Evolutionary conservation across 805 yeast species (phyloP).

Genomic region (Ogataea degrootiae): DNA sequence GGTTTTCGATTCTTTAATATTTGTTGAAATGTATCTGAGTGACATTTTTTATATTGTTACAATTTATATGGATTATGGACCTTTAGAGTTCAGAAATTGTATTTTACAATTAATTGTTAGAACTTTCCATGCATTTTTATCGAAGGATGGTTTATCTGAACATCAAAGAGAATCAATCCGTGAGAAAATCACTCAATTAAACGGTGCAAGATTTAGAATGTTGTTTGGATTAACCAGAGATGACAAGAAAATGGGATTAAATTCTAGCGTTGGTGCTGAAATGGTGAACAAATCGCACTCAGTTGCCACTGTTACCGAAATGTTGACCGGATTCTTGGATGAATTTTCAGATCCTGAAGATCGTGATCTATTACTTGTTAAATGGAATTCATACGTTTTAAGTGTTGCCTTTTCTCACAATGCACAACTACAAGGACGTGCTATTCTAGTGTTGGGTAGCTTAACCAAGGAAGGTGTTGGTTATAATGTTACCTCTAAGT

Average conservation of each 20-base stretch:
- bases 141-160: slow-evolving; percentile 47
- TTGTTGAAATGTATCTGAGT: slow-evolving; percentile 61
- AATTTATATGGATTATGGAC: slow-evolving; percentile 49
- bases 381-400: slow-evolving; percentile 61
- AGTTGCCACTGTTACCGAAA: slow-evolving; percentile 56
- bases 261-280: slow-evolving; percentile 26
- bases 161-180: slow-evolving; percentile 38
- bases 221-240: slow-evolving; percentile 66
- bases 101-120: slow-evolving; percentile 61
- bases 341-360: slow-evolving; percentile 43
- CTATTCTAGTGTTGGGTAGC: slow-evolving; percentile 65
- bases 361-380: slow-evolving; percentile 51
- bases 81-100: slow-evolving; percentile 52
- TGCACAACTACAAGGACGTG: slow-evolving; percentile 62
- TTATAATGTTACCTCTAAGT: slow-evolving; percentile 38
- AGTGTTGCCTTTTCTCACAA: slow-evolving; percentile 54
- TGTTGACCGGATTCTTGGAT: slow-evolving; percentile 48
- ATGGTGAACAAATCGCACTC: slow-evolving; percentile 39
- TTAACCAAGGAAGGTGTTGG: slow-evolving; percentile 59
- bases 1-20: slow-evolving; percentile 63
- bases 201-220: slow-evolving; percentile 63
- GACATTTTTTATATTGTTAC: slow-evolving; percentile 68
- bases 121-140: slow-evolving; percentile 62
- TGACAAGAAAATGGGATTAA: slow-evolving; percentile 13
- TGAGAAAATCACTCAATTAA: slow-evolving; percentile 40